A percentile compares a stretch with the other conserved stretches of the same genome.
phyloP scores from a whole-genome alignment of 768 basidiomycete genomes.

The Lyophyllum atratum region DNA sequence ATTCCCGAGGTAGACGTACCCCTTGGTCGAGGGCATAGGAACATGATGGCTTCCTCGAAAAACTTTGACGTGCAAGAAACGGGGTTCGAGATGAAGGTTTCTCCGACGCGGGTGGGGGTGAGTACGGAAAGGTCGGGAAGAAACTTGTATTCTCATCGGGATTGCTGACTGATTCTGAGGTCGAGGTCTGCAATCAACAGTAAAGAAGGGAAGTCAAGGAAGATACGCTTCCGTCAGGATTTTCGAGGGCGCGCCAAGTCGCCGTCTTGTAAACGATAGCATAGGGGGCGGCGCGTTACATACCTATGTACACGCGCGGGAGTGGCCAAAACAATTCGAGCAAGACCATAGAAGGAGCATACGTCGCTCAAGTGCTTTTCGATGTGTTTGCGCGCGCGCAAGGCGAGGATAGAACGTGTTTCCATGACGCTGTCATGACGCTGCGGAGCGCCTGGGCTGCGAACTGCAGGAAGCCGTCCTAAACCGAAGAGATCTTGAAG shows the following conservation, averaged over 20 bases:
- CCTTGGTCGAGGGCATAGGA: neutral
- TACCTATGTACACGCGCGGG: neutral
- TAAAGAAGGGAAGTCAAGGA: neutral
- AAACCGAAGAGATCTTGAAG: slow-evolving; percentile 2
- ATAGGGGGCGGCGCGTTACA: neutral
- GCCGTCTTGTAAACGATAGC: neutral
- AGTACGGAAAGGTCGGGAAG: neutral
- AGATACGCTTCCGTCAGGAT: neutral
- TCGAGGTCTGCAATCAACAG: neutral
- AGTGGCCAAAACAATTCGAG: neutral
- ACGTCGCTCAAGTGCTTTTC: neutral
- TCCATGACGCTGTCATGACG: no score
- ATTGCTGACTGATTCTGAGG: neutral
- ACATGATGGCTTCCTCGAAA: neutral
- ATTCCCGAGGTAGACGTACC: neutral
- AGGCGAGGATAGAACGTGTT: neutral
- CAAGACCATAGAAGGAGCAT: neutral
- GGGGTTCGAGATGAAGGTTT: neutral
- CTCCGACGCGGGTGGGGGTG: neutral
- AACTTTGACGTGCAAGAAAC: neutral
- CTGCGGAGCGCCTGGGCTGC: neutral
- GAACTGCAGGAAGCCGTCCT: neutral
- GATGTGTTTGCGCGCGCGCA: neutral
- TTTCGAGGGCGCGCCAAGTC: neutral
- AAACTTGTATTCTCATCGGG: neutral